These are phyloP conservation scores for Diplocarpon mali DNA, from an alignment of 2,329 filamentous ascomycete species.

Conservation along the genomic window DNA sequence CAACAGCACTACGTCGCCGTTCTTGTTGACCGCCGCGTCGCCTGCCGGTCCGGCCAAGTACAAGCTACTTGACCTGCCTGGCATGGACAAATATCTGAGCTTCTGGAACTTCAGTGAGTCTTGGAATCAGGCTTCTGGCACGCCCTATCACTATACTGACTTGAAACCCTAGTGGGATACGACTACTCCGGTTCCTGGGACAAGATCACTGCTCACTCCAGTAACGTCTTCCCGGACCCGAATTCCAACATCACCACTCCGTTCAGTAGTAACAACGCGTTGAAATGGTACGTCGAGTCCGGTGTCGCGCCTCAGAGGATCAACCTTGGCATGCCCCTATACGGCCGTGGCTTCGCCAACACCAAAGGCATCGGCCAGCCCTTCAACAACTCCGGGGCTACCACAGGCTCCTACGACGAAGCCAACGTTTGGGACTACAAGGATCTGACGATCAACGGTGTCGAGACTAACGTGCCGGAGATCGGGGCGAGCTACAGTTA, in stretches of 20 bases:
- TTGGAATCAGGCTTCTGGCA: too few relatives aligned
- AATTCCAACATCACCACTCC: conserved; percentile 49
- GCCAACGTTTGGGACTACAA: conserved; percentile 72
- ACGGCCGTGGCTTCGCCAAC: conserved; percentile 57
- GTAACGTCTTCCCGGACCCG: conserved; percentile 54
- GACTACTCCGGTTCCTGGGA: conserved; percentile 48
- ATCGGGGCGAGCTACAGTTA: conserved; percentile 61
- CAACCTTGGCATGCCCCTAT: conserved; percentile 68
- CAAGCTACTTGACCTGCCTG: conserved; percentile 33
- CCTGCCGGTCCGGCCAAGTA: conserved; percentile 38
- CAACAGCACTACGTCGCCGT: conserved; percentile 35
- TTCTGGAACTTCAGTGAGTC: conserved; percentile 40
- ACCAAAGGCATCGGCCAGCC: conserved; percentile 53
- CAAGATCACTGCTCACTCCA: conserved; percentile 39
- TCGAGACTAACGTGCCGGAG: conserved; percentile 34
- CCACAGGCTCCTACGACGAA: conserved; percentile 52
- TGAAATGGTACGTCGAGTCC: conserved; percentile 44
- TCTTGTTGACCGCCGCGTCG: conserved; percentile 41
- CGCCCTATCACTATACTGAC: too few relatives aligned
- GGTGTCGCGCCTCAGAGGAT: conserved; percentile 53
- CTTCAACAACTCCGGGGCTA: conserved; percentile 41
- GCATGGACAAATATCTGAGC: conserved; percentile 39
- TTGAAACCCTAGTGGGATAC: conserved; percentile 33
- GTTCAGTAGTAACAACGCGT: conserved; percentile 54
- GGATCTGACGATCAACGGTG: conserved; percentile 50